Evolutionary conservation across 495 filamentous ascomycete species (phyloP), one percentile per base, ranked within the genome.

Genomic region (Daldinia concentrica): DNA sequence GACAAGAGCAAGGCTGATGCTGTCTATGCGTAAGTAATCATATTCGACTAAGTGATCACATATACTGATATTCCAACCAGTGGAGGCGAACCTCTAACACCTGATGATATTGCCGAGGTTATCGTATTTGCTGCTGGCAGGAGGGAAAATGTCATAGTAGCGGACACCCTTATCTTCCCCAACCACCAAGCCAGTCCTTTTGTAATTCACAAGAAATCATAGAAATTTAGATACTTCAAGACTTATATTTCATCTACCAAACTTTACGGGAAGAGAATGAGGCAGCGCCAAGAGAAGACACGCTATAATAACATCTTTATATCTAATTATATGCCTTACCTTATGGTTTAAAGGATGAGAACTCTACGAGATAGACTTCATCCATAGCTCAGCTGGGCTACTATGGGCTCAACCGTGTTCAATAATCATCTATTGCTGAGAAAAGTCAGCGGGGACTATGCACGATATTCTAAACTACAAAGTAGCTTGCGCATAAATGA

Each of bases 1-100:
- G 95, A 99, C 78, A 95, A 96, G 84, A 75, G 84, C 27, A 98
- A 97, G 85, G 95, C 95, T n/a, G 92, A 97, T 84, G 92, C 93
- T 26, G 93, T 98, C 66, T 99, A 99, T 82, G 88, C 90, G 92
- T 94, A 84, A 82, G 91, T 86, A 67, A 54, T 39, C 27, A 58
- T 57, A 8, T 37, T 6, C 19, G n/a, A 17, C 22, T 14, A 24
- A 29, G 32, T 26, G 15, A 27, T 59, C 51, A 48, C 12, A 26
- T 7, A 27, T 50, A 52, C 75, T 80, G 45, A 80, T 68, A 41
- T 58, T n/a, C 17, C n/a, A 43, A 50, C 2, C 6, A 95, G 92
- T 62, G 91, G 91, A 52, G 90, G 87, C 68, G 94, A 98, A 55
- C 95, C 95, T n/a, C 82, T 99, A 66, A 97, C 93, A 3, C 93